Evolutionary conservation across 192 early-diverging fungal species (phyloP).

Genomic region (Geranomyces variabilis): DNA sequence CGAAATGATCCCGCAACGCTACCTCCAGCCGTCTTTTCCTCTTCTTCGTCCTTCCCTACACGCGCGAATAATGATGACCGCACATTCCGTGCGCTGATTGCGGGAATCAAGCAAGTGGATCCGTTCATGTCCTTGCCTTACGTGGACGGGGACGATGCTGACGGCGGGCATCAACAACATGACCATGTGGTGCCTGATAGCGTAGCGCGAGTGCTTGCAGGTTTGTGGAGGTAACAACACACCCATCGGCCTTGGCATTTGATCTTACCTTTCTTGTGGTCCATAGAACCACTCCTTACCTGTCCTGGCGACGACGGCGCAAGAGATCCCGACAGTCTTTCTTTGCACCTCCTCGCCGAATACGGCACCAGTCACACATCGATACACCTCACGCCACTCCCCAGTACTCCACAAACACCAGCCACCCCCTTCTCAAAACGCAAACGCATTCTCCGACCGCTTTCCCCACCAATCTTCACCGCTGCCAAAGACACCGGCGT

Average conservation of each 20-base stretch:
- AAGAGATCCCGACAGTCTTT: too few species aligned
- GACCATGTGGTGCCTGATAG: conserved; percentile 9
- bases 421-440: too few species aligned
- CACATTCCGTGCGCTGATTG: conserved; percentile 16
- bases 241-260: neutral
- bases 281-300: too few species aligned
- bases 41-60: too few species aligned
- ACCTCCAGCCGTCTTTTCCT: too few species aligned
- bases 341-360: too few species aligned
- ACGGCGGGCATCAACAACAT: neutral
- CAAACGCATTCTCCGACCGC: neutral
- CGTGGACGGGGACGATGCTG: neutral
- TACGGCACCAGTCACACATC: too few species aligned
- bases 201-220: neutral
- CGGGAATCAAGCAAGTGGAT: conserved; percentile 1
- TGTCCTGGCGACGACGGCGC: too few species aligned
- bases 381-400: too few species aligned
- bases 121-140: neutral
- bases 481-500: neutral
- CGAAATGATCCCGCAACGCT: too few species aligned
- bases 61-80: neutral
- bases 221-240: neutral
- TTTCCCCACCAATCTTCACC: conserved; percentile 10
- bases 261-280: neutral
- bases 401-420: too few species aligned